phyloP scores from a whole-genome alignment of 2,329 filamentous ascomycete species.

The Calonectria montana region DNA sequence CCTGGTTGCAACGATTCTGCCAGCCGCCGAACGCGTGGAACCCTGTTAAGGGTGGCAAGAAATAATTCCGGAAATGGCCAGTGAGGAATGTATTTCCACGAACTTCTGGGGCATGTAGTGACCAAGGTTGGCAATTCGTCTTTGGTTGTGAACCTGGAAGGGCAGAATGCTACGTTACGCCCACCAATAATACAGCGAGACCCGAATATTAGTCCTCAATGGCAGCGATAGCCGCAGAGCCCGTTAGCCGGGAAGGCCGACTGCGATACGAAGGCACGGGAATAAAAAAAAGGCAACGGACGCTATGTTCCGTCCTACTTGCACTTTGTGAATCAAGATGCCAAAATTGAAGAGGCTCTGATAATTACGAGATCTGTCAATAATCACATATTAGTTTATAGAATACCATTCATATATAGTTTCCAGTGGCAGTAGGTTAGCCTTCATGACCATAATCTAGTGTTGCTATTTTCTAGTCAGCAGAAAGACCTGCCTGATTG shows the following conservation, averaged over 20 bases:
- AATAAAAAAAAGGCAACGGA: no score
- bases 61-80: background rate
- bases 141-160: background rate
- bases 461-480: no score
- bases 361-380: no score
- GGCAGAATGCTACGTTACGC: background rate
- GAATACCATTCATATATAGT: no score
- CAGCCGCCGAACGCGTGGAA: background rate
- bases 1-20: background rate
- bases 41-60: background rate
- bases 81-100: background rate
- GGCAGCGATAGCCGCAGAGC: background rate
- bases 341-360: background rate
- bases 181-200: background rate
- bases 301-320: background rate
- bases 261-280: background rate
- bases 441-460: no score
- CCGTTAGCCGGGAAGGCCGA: background rate
- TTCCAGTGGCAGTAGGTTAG: no score
- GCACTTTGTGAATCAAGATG: no score
- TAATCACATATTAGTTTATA: no score
- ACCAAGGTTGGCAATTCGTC: background rate
- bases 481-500: background rate
- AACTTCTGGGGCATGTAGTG: no score
- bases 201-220: background rate